A percentile compares a stretch with the other conserved stretches of the same genome.
Evolutionary conservation across 2,329 filamentous ascomycete species (phyloP).

Genomic region (Ceratocystis diversiconidia): DNA sequence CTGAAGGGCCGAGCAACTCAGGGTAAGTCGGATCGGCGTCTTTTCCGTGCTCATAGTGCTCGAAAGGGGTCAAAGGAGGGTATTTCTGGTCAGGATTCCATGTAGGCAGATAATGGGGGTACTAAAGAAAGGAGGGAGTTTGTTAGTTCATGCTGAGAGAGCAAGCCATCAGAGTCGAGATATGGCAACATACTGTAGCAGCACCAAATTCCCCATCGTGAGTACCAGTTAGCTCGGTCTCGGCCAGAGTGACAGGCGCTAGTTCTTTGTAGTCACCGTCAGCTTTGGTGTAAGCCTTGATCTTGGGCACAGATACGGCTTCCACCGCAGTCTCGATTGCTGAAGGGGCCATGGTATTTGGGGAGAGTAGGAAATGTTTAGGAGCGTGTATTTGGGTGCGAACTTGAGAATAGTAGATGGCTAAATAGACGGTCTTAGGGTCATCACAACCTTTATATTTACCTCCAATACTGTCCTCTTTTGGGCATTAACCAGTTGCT

Average conservation of each 20-base stretch:
- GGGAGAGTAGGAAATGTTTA: neutral
- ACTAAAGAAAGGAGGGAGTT: constrained; percentile 28
- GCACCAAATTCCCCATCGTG: constrained; percentile 12
- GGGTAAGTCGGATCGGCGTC: constrained; percentile 56
- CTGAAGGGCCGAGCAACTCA: constrained; percentile 47
- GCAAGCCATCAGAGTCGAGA: neutral
- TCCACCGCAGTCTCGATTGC: constrained; percentile 12
- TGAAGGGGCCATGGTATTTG: constrained; percentile 12
- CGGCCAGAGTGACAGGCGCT: constrained; percentile 11
- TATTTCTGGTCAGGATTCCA: constrained; percentile 54
- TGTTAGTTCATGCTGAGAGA: neutral
- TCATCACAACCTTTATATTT: neutral
- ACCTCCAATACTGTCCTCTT: neutral
- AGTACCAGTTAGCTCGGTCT: constrained; percentile 16
- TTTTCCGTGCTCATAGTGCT: constrained; percentile 61
- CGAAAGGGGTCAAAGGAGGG: constrained; percentile 51
- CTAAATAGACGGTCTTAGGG: neutral
- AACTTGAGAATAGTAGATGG: neutral
- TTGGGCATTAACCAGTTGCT: neutral
- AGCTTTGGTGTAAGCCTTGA: constrained; percentile 13
- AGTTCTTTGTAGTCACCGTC: constrained; percentile 18
- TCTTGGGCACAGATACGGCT: neutral
- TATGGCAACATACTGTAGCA: constrained; percentile 8
- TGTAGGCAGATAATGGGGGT: constrained; percentile 58
- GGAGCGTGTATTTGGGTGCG: neutral